These are phyloP conservation scores for Echinochloa phyllopogon DNA, from an alignment of 176 grass and related monocot genomes.

Conservation along the genomic window DNA sequence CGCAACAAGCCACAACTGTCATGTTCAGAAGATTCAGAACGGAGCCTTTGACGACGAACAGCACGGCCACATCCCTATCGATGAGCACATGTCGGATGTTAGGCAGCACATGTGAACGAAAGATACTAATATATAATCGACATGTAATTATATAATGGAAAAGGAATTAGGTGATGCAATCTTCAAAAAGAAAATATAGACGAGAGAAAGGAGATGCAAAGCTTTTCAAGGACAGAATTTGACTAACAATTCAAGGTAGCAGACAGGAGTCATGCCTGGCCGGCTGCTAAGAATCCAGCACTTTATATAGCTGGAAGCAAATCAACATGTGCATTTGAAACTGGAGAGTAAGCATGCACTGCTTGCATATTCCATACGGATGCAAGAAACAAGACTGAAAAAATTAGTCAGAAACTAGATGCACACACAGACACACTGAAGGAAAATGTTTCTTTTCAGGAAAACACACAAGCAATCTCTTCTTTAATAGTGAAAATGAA, in stretches of 20 bases:
- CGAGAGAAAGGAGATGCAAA: neutral
- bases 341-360: neutral
- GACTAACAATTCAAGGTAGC: neutral
- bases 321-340: neutral
- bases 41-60: neutral
- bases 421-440: neutral
- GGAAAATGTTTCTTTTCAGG: neutral
- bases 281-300: neutral
- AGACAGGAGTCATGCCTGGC: neutral
- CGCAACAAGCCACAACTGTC: neutral
- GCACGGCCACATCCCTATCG: neutral
- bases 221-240: neutral
- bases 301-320: neutral
- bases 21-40: constrained; percentile 18
- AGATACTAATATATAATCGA: neutral
- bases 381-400: neutral
- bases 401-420: neutral
- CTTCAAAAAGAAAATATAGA: neutral
- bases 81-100: constrained; percentile 21
- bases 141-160: neutral
- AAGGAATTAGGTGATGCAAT: neutral
- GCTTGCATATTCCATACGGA: neutral
- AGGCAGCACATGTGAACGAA: constrained; percentile 12
- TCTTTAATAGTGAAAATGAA: neutral
- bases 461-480: neutral